Base-by-base conservation (phyloP, 768 basidiomycete genomes). In the Tylopilus cervinicoccineus region DNA sequence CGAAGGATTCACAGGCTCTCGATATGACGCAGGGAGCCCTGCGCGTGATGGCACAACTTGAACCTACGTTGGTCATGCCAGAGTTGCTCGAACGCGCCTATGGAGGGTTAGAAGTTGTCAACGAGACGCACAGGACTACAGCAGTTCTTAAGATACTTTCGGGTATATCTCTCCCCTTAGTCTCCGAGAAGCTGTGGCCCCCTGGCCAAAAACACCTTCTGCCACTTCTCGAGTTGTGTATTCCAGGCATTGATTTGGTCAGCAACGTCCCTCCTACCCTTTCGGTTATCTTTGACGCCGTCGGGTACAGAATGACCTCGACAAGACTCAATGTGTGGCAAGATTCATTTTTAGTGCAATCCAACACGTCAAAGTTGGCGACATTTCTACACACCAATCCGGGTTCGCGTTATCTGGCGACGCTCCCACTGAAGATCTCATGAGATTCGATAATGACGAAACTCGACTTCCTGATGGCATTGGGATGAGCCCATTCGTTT, bases 81-180 rank as follows among this genome's bases (percentile, higher is more conserved):
- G 85, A 92, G 34, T 72, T 97, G 12, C 75, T 98, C 20, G 94
- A 96, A 59, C 81, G 93, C 26, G 91, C 92, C 1, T 93, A 95
- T 53, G 78, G 87, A 31, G 93, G 93, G 0, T 72, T 98, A n/a
- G 93, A 96, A 63, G 84, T 86, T 12, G 79, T 97, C 16, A 93
- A 94, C 54, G 94, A 97, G 74, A 98, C 95, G 0, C 92, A 96
- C 64, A 75, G 94, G 33, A 96, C 94, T 5, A 93, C 92, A 2
- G 89, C 94, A 1, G 90, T 92, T 11, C 74, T 97, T 38, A 89
- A 86, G 43, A 87, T 88, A 64, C 76, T 97, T 24, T 79, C 87
- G 17, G 84, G 81, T 2, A 80, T 93, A 23, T 73, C 89, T n/a
- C 76, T 84, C 5, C 84, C 91, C 10, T 67, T 97, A 16, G 79